A percentile compares a stretch with the other conserved stretches of the same genome.
phyloP scores from a whole-genome alignment of 1,139 yeast genomes.

The Insectozyma bohioensis region DNA sequence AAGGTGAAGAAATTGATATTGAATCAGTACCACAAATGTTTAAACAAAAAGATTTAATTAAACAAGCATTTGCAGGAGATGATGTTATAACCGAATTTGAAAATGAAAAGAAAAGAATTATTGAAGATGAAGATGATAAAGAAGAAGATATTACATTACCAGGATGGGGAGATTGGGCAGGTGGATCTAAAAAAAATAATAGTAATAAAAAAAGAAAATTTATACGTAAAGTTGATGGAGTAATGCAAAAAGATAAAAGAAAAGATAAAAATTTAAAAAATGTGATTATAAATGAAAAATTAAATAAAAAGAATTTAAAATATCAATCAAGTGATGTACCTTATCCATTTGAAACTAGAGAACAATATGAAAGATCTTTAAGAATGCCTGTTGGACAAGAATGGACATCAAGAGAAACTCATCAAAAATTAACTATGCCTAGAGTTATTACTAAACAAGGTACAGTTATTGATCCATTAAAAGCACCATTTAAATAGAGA shows the following conservation, averaged over 20 bases:
- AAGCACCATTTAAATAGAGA: conserved; percentile 58
- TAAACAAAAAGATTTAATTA: conserved; percentile 77
- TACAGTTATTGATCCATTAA: conserved; percentile 85
- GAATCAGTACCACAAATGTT: conserved; percentile 48
- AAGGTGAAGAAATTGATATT: conserved; percentile 39
- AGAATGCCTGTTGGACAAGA: conserved; percentile 98
- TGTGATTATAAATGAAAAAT: conserved; percentile 87
- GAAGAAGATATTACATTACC: conserved; percentile 85
- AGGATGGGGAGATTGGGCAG: conserved; percentile 94
- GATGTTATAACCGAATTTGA: conserved; percentile 80
- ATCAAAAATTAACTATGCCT: conserved; percentile 88
- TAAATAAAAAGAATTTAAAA: conserved; percentile 79
- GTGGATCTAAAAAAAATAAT: conserved; percentile 45
- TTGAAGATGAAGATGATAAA: conserved; percentile 81
- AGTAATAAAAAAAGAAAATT: conserved; percentile 62
- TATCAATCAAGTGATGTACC: conserved; percentile 89
- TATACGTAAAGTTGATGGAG: conserved; percentile 70
- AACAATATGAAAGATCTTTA: conserved; percentile 90
- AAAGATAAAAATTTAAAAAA: conserved; percentile 72
- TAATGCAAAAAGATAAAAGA: conserved; percentile 67
- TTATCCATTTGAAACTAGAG: conserved; percentile 88
- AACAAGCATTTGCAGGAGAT: conserved; percentile 96
- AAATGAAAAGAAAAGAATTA: conserved; percentile 67
- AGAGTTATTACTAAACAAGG: conserved; percentile 85
- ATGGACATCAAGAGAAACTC: conserved; percentile 88